Base-by-base conservation (phyloP, 495 filamentous ascomycete genomes). In the Penicillium steckii region DNA sequence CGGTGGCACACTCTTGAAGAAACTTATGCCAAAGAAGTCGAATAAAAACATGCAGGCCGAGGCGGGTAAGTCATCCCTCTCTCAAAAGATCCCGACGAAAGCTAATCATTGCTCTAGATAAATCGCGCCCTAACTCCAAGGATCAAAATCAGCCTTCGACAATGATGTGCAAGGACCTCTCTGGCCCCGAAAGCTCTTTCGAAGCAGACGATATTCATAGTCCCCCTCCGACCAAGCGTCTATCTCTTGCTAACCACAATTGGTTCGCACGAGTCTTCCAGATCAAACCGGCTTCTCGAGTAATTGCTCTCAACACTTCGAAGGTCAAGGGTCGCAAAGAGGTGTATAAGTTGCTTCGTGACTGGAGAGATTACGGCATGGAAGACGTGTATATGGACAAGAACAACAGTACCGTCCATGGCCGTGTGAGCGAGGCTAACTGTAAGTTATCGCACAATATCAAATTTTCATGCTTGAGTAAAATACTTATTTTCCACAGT, bases 181-280 rank as follows among this genome's bases (percentile, higher is more conserved):
- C 58, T 8, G 51, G 60, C 24, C 17, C 51, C 2, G 61, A 63
- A 10, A 56, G 52, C 33, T 56, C 60, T 0, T 50, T 50, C 8
- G 62, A 66, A 30, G 30, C 53, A 0, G 43, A 59, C 2, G 59
- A 55, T 21, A 24, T 30, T 0, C 41, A 44, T 4, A 66, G 57
- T 21, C 45, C 53, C 8, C 44, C 41, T 15, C 27, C 32, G n/a
- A 50, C 43, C 32, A 64, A 59, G 29, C 63, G 44, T 15, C 62
- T 50, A 30, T 64, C 44, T 23, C 30, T 47, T 29, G 53, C 48
- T 32, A 73, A 71, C 51, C 78, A 86, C 52, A 94, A 87, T 51
- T 96, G 91, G 91, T 78, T 98, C 43, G 83, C 87, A 27, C 86
- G 88, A 13, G 82, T 97, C 18, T 87, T 98, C 70, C 84, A 90